Evolutionary conservation across 805 yeast genomes (phyloP).

Genomic region (Starmerella bacillaris): DNA sequence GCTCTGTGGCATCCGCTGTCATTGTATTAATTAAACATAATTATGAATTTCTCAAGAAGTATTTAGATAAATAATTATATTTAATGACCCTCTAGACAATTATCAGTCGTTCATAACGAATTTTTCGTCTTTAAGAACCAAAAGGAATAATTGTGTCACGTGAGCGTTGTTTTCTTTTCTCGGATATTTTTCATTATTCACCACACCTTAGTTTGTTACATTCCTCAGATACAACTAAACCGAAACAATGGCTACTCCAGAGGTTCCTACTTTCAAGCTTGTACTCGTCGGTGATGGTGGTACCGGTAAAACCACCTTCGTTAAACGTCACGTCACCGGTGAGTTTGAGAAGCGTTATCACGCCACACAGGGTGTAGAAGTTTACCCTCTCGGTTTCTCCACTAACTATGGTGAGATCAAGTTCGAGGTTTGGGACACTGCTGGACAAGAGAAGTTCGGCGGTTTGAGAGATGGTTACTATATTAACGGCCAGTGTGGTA

Average conservation of each 20-base stretch:
- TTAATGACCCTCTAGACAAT: too few species aligned
- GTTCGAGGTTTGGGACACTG: conserved; percentile 99
- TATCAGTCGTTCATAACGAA: too few species aligned
- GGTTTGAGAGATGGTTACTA: conserved; percentile 99
- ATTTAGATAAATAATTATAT: too few species aligned
- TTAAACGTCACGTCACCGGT: conserved; percentile 96
- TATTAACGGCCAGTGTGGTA: conserved; percentile 99
- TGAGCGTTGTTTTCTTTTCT: neutral
- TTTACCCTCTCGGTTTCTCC: conserved; percentile 93
- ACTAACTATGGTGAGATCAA: conserved; percentile 97
- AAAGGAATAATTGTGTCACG: too few species aligned
- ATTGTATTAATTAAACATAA: too few species aligned
- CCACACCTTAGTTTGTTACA: neutral
- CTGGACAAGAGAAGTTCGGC: conserved; percentile 99
- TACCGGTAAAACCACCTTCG: conserved; percentile 99
- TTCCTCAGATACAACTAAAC: neutral
- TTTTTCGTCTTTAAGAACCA: too few species aligned
- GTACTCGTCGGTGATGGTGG: conserved; percentile 99
- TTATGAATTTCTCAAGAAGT: too few species aligned
- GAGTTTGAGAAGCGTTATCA: conserved; percentile 97
- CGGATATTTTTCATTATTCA: neutral
- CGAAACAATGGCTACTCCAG: conserved; percentile 21
- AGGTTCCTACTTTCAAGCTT: conserved; percentile 89
- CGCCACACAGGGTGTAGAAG: conserved; percentile 99
- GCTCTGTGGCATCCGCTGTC: too few species aligned